Evolutionary conservation across 805 yeast species (phyloP), one percentile per base, ranked within the genome.

Genomic region (Candida xiaguanensis): DNA sequence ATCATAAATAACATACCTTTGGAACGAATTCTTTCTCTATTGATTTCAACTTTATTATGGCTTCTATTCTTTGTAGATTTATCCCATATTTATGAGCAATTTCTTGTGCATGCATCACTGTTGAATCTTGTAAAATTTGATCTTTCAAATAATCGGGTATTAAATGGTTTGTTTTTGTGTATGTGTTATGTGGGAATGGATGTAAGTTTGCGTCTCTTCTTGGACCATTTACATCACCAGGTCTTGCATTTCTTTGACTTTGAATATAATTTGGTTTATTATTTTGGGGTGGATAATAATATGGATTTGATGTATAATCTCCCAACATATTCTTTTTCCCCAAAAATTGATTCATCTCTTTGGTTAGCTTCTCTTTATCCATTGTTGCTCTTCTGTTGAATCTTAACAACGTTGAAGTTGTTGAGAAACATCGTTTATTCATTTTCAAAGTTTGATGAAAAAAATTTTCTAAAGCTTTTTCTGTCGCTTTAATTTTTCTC

Each of bases 271-370:
- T 84, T 31, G 95, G 88, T 28, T 66, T 64, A 54, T 85, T 87
- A 51, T 83, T 64, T 45, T 74, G 77, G 14, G 84, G 79, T 9
- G 87, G 80, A 46, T 72, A 71, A 51, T 74, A 79, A 61, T 86
- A 84, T 57, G 82, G 86, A 72, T 88, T 90, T 55, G 78, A 63
- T 45, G 72, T 72, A 59, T 86, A 85, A 48, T 86, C 88, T 14
- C 96, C 96, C 59, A 83, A 82, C 63, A 78, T 78, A 62, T 87
- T 88, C 58, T 72, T 77, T 27, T 91, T 91, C 2, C 97, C 97
- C 37, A 55, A 57, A 20, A 57, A 49, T 37, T 51, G 50, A 11
- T 38, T 56, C 52, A 9, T 65, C 61, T 25, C 47, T 51, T 48
- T 66, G 3, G 25, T 18, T 13, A 36, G n/a, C 15, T 23, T 29